Conservation (phyloP, 164 flowering plant species). For the Vitis amurensis region DNA sequence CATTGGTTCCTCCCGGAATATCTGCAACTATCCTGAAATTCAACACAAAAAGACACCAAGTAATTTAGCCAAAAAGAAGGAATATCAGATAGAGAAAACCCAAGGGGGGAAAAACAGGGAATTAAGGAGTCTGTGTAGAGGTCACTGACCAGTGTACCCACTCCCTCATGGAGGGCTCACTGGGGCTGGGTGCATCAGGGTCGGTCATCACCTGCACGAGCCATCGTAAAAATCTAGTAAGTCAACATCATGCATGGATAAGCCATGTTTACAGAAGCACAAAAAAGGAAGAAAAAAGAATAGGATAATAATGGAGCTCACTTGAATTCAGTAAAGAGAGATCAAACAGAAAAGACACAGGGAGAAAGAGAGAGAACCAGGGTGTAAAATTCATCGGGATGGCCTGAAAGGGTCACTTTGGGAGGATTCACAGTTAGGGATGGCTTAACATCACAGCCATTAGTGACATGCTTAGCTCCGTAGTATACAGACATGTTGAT, state of each 20-base stretch:
- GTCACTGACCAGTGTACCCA: slow-evolving; percentile 66
- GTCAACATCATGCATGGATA: not conserved
- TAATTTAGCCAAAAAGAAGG: not conserved
- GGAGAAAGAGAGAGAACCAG: slow-evolving; percentile 33
- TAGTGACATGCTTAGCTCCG: slow-evolving; percentile 62
- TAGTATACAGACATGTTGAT: slow-evolving; percentile 53
- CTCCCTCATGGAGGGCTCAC: slow-evolving; percentile 73
- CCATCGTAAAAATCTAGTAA: not conserved
- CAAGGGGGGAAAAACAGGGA: too few species aligned
- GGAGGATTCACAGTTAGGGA: slow-evolving; percentile 56
- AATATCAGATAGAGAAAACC: not conserved
- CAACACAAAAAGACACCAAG: not conserved
- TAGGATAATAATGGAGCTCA: too few species aligned
- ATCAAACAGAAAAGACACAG: not conserved
- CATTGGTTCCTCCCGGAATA: slow-evolving; percentile 49
- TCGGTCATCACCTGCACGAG: slow-evolving; percentile 71
- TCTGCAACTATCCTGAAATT: slow-evolving; percentile 47
- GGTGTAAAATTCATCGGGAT: slow-evolving; percentile 44
- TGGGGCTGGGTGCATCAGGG: slow-evolving; percentile 91
- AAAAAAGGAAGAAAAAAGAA: not conserved
- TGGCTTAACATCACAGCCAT: slow-evolving; percentile 73
- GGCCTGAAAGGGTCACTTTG: slow-evolving; percentile 48
- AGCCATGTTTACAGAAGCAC: too few species aligned
- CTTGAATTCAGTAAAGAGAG: too few species aligned
- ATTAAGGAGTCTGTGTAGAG: too few species aligned